These are phyloP conservation scores for Alternaria burnsii DNA, from an alignment of 2,329 filamentous ascomycete genomes.

Conservation along the genomic window DNA sequence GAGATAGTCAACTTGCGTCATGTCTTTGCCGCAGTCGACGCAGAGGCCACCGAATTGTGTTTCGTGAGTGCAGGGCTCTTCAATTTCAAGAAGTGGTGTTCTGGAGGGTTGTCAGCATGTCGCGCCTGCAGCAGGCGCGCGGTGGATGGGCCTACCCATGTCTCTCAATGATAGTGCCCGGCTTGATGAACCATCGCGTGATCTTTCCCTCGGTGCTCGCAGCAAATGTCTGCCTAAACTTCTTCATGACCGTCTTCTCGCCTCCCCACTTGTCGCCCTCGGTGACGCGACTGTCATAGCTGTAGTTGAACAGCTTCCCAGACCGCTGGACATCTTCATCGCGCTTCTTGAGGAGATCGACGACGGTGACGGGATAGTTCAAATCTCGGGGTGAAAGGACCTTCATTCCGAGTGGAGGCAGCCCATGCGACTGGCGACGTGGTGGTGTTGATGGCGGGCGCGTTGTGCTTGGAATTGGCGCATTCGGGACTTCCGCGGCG, in stretches of 20 bases:
- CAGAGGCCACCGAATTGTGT: constrained; percentile 92
- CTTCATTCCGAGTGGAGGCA: constrained; percentile 54
- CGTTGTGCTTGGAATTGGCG: constrained; percentile 41
- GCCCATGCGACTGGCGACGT: constrained; percentile 41
- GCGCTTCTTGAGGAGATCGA: constrained; percentile 77
- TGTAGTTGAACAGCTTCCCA: constrained; percentile 84
- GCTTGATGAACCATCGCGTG: constrained; percentile 75
- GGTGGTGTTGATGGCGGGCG: constrained; percentile 27
- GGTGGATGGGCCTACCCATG: constrained; percentile 47
- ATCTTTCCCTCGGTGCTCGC: constrained; percentile 84
- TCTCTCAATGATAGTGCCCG: constrained; percentile 69
- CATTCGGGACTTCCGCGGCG: constrained; percentile 40
- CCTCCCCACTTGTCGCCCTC: constrained; percentile 77
- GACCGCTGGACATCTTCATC: constrained; percentile 80
- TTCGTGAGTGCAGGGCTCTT: constrained; percentile 91
- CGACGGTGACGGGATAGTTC: constrained; percentile 93
- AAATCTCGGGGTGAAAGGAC: constrained; percentile 63
- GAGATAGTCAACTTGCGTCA: constrained; percentile 89
- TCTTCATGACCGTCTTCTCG: constrained; percentile 71
- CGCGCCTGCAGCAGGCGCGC: constrained; percentile 10
- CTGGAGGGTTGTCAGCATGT: constrained; percentile 46
- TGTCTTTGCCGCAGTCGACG: constrained; percentile 91
- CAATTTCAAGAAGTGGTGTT: constrained; percentile 73
- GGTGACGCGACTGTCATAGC: constrained; percentile 77
- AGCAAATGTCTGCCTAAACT: constrained; percentile 81